Base-by-base conservation (phyloP, 2,329 filamentous ascomycete species). In the Acrocalymma vagum region DNA sequence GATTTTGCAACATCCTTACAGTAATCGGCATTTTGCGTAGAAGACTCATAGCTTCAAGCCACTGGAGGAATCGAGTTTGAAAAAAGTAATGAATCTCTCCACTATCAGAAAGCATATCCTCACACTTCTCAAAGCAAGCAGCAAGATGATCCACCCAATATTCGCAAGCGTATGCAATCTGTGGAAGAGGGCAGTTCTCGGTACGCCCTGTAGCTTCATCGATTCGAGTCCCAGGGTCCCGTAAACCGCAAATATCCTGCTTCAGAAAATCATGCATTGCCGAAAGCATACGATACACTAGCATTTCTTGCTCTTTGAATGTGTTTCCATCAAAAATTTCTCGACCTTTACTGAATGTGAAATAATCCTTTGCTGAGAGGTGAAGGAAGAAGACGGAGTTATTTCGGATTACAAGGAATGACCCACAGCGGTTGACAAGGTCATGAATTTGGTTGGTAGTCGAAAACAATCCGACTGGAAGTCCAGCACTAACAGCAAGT, bases 291-390 rank as follows among this genome's bases (percentile, higher is more conserved):
- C 41, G 20, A 20, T 34, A 13, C 6, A 26, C 29, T n/a, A 47
- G 29, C 17, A 11, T 29, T 30, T 13, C 15, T 15, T 48, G 54
- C 9, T 57, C 38, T 10, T 53, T 27, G 6, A 37, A 18, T 2
- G 78, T 29, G 24, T 23, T 6, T 20, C 32, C 29, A 34, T 35
- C 16, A 17, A 47, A 39, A 13, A 47, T 24, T 34, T 42, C 33
- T 29, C 24, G 13, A 16, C 38, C 29, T 16, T 35, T 35, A 16
- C 33, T 34, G 34, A 22, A n/a, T 17, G 33, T 38, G 44, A 62
- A 38, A 26, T 29, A 74, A 11, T 77, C 73, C 45, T 73, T 73
- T 0, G 71, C 74, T 2, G 73, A 76, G 37, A 72, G 67, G 38
- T 77, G 71, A 1, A 76, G 58, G 37, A 74, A 67, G 29, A 57